Evolutionary conservation across 768 basidiomycete species (phyloP), one percentile per base, ranked within the genome.

Genomic region (Boletus barrowsii): DNA sequence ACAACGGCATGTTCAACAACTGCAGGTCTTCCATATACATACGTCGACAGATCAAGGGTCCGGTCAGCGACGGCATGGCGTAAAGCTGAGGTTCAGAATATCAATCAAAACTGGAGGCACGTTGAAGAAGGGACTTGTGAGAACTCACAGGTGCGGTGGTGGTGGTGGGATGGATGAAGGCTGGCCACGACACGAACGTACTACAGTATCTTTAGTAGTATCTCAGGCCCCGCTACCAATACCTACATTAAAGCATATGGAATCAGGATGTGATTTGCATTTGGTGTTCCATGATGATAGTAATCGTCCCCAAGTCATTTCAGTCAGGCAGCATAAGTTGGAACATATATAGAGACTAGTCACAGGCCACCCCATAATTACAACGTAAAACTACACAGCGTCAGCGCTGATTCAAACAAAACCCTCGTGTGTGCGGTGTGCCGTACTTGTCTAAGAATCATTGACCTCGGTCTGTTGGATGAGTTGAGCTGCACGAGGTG

Each of bases 1-100:
- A 90, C 76, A 0, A 87, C 83, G 29, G 87, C 84, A 29, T 88
- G 79, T 63, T 93, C 90, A 14, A 92, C 81, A 84, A 87, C 3
- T 88, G 87, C 32, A 73, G 37, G 49, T 72, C 73, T 64, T 90
- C 88, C 83, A 92, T 83, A 60, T 92, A 88, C 1, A 60, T 92
- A 88, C 1, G 85, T 87, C 4, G 86, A 81, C 22, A 92, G 75
- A 66, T 92, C 88, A 0, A 84, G 85, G 0, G 87, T 87, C 17
- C 6, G 75, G 8, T 29, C 29, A 29, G 29, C 26, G 9, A 69
- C 10, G 88, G 87, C 46, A 93, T 82, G 49, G 87, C 84, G 57
- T 87, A 84, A 68, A 93, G 92, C 90, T 93, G 61, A 1, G n/a
- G 29, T 49, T 47, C 33, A 50, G 44, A 50, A 33, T 10, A 53